Base-by-base conservation (phyloP, 352 stramenopile genomes). In the Peronospora belbahrii region DNA sequence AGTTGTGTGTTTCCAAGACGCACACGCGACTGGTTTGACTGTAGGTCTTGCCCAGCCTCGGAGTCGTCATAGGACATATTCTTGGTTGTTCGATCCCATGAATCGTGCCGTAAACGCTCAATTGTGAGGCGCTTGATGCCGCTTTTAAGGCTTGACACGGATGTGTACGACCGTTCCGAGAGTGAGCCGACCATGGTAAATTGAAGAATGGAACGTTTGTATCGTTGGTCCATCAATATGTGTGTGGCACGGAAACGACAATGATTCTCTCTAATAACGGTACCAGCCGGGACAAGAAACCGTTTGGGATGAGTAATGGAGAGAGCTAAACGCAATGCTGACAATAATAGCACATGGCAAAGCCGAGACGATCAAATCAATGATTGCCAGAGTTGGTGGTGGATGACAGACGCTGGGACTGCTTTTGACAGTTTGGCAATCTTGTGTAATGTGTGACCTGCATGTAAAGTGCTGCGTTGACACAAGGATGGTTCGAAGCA, bases 141-240 rank as follows among this genome's bases (percentile, higher is more conserved):
- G 15, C 37, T 51, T 18, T 62, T 67, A 30, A 67, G 60, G 36
- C 42, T 64, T 48, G 41, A 46, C 25, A 49, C 48, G n/a, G 39
- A 46, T 10, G 44, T 14, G n/a, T 35, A 51, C 18, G 50, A 35
- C 48, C 51, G 44, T 15, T 65, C 50, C 22, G 38, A 42, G 18
- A 23, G 42, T 52, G 51, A 46, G 23, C 42, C 35, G 18, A 61
- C 19, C 56, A 65, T 65, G 30, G 56, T 20, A 37, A 57, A 65
- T 61, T 27, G 38, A 33, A 53, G 23, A 65, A 43, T 65, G 56
- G 46, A n/a, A 1, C 22, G 19, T 17, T 14, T 3, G 20, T 13
- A 33, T n/a, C 10, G 27, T 10, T 11, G 10, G 11, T 33, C n/a
- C n/a, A n/a, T n/a, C 4, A 33, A 5, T 28, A 11, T 6, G 11